These are phyloP conservation scores for Ceratobasidium sp. DNA, from an alignment of 1,284 basidiomycete species.

Conservation along the genomic window DNA sequence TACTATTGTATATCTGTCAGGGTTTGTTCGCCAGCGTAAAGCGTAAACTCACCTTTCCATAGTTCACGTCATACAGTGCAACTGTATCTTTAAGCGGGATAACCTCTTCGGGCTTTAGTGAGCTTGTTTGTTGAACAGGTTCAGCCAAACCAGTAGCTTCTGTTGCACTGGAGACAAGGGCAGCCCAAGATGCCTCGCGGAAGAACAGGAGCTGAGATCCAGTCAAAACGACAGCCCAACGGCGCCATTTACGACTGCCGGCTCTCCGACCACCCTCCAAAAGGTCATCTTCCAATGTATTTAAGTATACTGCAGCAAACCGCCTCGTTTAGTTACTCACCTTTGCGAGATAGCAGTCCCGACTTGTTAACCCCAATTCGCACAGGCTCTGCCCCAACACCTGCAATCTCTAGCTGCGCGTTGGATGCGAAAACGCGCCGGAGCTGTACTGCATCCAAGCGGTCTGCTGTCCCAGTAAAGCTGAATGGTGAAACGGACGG, in stretches of 20 bases:
- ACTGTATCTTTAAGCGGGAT: constrained; percentile 83
- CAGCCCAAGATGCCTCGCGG: constrained; percentile 83
- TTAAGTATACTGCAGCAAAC: not conserved
- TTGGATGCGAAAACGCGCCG: constrained; percentile 77
- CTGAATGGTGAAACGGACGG: constrained; percentile 80
- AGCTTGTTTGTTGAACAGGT: constrained; percentile 66
- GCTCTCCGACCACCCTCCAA: constrained; percentile 83
- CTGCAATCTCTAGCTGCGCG: constrained; percentile 35
- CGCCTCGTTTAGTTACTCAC: constrained; percentile 52
- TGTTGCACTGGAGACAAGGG: constrained; percentile 12
- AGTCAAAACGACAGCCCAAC: constrained; percentile 89
- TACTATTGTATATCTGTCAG: constrained; percentile 63
- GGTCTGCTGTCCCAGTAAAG: constrained; percentile 77
- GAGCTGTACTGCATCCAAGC: constrained; percentile 79
- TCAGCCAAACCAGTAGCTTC: constrained; percentile 1
- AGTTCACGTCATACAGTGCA: constrained; percentile 84
- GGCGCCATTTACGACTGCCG: constrained; percentile 87
- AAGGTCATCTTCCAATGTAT: constrained; percentile 71
- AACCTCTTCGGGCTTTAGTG: constrained; percentile 90
- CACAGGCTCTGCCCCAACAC: constrained; percentile 26
- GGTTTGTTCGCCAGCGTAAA: not conserved
- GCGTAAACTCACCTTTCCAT: constrained; percentile 71
- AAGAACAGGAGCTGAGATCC: constrained; percentile 94
- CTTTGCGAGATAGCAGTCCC: constrained; percentile 85
- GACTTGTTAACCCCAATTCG: constrained; percentile 77